phyloP scores from a whole-genome alignment of 2,329 filamentous ascomycete genomes.

The Huntiella omanensis region DNA sequence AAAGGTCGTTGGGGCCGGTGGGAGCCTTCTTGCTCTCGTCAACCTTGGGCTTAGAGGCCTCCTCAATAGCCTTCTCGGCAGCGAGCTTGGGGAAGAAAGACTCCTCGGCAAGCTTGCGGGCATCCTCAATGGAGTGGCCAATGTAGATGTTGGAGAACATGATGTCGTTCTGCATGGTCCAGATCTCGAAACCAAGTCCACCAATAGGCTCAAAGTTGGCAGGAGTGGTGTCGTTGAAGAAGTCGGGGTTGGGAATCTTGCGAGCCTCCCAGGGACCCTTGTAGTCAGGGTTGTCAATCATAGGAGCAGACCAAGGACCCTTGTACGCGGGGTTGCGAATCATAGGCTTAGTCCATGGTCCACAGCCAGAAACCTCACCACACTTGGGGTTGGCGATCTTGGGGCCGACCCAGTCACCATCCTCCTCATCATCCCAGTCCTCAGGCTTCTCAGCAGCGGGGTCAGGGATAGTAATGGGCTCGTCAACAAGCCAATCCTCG shows the following conservation, averaged over 20 bases:
- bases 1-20: constrained; percentile 56
- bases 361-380: constrained; percentile 79
- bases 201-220: constrained; percentile 97
- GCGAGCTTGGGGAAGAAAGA: constrained; percentile 78
- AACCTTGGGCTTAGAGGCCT: constrained; percentile 60
- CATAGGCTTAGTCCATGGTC: constrained; percentile 77
- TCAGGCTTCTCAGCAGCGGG: constrained; percentile 94
- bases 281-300: constrained; percentile 94
- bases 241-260: constrained; percentile 94
- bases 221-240: constrained; percentile 92
- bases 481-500: constrained; percentile 88
- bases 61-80: constrained; percentile 63
- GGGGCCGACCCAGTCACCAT: constrained; percentile 89
- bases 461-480: constrained; percentile 67
- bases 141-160: constrained; percentile 99
- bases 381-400: constrained; percentile 93
- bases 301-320: constrained; percentile 90
- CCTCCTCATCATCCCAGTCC: constrained; percentile 99
- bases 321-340: constrained; percentile 95
- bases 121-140: constrained; percentile 87
- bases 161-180: constrained; percentile 99
- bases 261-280: constrained; percentile 88
- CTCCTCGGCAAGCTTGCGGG: constrained; percentile 72
- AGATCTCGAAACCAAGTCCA: constrained; percentile 97
- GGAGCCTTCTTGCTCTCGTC: constrained; percentile 34